phyloP scores from a whole-genome alignment of 495 filamentous ascomycete genomes.

The Cetradonia linearis region DNA sequence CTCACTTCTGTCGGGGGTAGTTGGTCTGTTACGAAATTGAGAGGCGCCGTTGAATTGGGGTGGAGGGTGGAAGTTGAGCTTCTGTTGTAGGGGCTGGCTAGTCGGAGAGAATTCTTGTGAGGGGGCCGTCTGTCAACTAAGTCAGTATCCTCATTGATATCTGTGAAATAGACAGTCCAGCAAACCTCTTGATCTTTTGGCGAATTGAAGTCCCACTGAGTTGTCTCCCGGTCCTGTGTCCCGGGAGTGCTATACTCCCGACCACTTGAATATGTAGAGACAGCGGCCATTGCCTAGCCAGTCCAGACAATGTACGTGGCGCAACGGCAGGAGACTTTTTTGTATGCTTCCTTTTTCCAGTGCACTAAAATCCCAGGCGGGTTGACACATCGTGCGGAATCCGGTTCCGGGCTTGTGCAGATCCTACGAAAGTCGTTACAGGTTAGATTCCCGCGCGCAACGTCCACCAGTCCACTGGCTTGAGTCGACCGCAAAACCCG shows the following conservation, averaged over 20 bases:
- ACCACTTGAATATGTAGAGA: constrained; percentile 1
- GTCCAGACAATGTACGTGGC: not conserved
- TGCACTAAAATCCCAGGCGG: not conserved
- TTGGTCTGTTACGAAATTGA: not conserved
- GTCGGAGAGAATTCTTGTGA: not conserved
- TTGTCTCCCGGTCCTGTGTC: constrained; percentile 1
- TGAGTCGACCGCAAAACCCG: not conserved
- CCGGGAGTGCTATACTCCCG: not conserved
- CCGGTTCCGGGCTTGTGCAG: not conserved
- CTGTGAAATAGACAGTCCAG: not conserved
- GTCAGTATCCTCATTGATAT: not conserved
- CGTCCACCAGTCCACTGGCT: not conserved
- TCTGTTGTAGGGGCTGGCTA: constrained; percentile 9
- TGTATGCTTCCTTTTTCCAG: not conserved
- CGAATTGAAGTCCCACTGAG: constrained; percentile 7
- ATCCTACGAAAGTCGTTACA: not conserved
- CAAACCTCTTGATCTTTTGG: constrained; percentile 14
- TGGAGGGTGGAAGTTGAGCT: constrained; percentile 11
- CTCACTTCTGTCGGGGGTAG: constrained; percentile 8
- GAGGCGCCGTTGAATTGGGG: constrained; percentile 4
- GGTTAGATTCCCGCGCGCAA: not conserved
- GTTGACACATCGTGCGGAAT: not conserved
- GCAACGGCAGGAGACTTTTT: not conserved
- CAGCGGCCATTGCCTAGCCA: constrained; percentile 13
- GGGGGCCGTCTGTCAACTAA: not conserved